Evolutionary conservation across 108 stramenopile species (phyloP), one percentile per base, ranked within the genome.

Genomic region (Hondaea fermentalgiana): DNA sequence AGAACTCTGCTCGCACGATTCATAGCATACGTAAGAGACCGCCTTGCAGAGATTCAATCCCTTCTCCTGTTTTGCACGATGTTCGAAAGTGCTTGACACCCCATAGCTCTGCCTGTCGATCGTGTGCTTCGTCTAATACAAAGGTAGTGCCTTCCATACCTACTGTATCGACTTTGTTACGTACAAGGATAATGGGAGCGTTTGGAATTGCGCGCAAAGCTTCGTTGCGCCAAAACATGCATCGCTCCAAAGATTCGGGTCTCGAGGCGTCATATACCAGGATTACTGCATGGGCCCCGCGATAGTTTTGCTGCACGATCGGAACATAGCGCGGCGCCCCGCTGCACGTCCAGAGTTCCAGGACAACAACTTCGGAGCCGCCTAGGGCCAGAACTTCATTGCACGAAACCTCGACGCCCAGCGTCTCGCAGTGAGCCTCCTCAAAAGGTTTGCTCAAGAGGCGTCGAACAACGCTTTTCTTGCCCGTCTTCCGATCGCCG

Each of bases 201-300:
- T 47, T 16, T n/a, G 76, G 76, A 45, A 47, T n/a, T 6, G 76
- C 51, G 25, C 76, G 45, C 49, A 83, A 45, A 23, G 49, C 51
- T 45, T 83, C 76, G 51, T 83, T 83, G 23, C 76, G 45, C 76
- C 76, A 83, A 53, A 83, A 83, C 23, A 83, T 6, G 76, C 76
- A 83, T 6, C 28, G 19, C 49, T 83, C 49, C 3, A 83, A 35
- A 12, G 76, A 83, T 17, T 83, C 76, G 16, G 51, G 51, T 6
- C 49, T 14, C 76, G 23, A 25, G 6, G 28, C 51, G n/a, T 83
- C 76, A 53, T 83, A 83, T 6, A 83, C 51, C 6, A 83, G 76
- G 14, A 83, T 6, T 8, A 45, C 6, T 6, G 51, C 49, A 28
- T 35, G 23, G 19, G 49, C 51, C 14, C 51, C 76, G 28, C 49